phyloP scores from a whole-genome alignment of 306 rosid genomes.

The Urtica urens region DNA sequence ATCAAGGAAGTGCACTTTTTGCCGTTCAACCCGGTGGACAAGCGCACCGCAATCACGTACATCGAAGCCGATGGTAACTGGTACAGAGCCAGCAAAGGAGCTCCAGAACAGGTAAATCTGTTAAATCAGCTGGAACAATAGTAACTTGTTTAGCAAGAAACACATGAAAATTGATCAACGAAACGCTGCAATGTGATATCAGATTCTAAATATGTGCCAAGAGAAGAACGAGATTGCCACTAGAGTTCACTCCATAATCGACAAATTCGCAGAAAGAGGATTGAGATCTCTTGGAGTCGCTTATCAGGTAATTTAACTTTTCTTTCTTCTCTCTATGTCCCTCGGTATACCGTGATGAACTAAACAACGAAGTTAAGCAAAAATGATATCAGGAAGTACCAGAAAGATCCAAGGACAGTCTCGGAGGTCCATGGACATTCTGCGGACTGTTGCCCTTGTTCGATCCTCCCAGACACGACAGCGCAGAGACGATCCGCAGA shows the following conservation, averaged over 20 bases:
- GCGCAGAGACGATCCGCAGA: constrained; percentile 82
- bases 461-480: constrained; percentile 88
- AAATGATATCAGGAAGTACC: constrained; percentile 48
- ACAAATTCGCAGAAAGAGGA: constrained; percentile 88
- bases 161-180: not conserved
- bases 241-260: constrained; percentile 62
- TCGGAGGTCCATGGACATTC: constrained; percentile 79
- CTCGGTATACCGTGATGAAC: not conserved
- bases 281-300: constrained; percentile 80
- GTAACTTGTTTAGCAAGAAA: not conserved
- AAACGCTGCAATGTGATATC: too few species aligned
- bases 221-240: constrained; percentile 55
- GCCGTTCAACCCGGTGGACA: constrained; percentile 85
- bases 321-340: constrained; percentile 9
- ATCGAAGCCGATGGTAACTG: constrained; percentile 52
- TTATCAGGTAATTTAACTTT: constrained; percentile 39
- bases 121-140: not conserved
- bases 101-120: constrained; percentile 71
- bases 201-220: constrained; percentile 59
- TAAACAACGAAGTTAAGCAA: not conserved
- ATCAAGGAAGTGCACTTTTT: constrained; percentile 77
- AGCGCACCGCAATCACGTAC: constrained; percentile 82
- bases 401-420: constrained; percentile 57
- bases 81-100: constrained; percentile 81
- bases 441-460: constrained; percentile 80